Base-by-base conservation (phyloP, 768 basidiomycete species). In the Collybiopsis luxurians region DNA sequence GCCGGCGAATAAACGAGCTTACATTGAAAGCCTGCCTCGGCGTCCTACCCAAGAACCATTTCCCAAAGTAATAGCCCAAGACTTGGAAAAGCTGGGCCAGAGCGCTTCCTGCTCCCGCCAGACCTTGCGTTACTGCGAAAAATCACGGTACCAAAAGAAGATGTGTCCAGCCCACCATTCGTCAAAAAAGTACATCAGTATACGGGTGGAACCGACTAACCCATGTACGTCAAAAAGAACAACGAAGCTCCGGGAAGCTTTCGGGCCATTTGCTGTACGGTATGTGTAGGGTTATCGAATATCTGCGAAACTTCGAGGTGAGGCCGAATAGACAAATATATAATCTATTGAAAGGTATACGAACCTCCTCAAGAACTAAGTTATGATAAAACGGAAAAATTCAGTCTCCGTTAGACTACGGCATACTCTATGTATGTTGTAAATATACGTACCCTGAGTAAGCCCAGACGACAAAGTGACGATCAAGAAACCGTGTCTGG, bases 401-500 rank as follows among this genome's bases (percentile, higher is more conserved):
- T 38, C 23, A 46, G 24, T 45, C 31, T 34, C 11, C 27, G 15
- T 42, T 57, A 9, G 4, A 57, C 36, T 10, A 17, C n/a, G 24
- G 23, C 28, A 23, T 3, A 15, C n/a, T 28, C 28, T 17, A 13
- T 27, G 49, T 19, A 31, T 42, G n/a, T n/a, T n/a, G n/a, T 10
- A 26, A 15, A 28, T 4, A 15, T 4, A 15, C 60, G 50, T 49
- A 70, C 71, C n/a, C 68, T 63, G 60, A 69, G 85, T 79, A 38
- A 89, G 69, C 39, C 84, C 83, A 23, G 84, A 84, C 9, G 79
- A 76, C 44, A 89, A 65, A 2, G 87, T 89, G 42, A 87, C 84
- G 60, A 87, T 79, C 56, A 90, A 73, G 76, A 90, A 90, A 58
- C 86, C 87, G 67, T 89, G 86, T 27, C 80, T 81, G 52, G 10